Base-by-base conservation (phyloP, 805 yeast species). In the Komagataella kurtzmanii region DNA sequence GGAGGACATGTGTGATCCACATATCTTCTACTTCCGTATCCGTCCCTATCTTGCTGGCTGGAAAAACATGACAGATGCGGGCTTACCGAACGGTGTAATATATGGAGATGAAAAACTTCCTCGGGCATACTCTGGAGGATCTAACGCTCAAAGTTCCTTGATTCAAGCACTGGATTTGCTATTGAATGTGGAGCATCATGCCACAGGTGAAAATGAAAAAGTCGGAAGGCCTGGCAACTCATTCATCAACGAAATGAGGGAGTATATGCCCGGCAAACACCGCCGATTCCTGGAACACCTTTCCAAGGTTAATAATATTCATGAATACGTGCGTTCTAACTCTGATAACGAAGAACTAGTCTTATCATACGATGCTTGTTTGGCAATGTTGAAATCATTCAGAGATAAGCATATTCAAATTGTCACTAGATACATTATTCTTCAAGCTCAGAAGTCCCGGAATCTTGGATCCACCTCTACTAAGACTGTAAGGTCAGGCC, bases 1-100 rank as follows among this genome's bases (percentile, higher is more conserved):
- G 93, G 89, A 86, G 61, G 96, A 90, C 57, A 85, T 85, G 85
- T 88, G 97, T 65, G 96, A 89, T 61, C 97, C 98, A 2, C 95
- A 88, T 62, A 82, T 85, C 3, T 90, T 91, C 64, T 90, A 87
- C 66, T 86, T 77, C 70, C 77, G 91, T 54, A 76, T 90, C 48
- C 75, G 98, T 61, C 97, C 97, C 0, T 90, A 77, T 59, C 70
- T 91, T 56, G 96, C 97, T 0, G 98, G 97, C 2, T 91, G 97
- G 95, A 82, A 81, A 62, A 87, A 87, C 61, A 90, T 91, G 97
- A 79, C 77, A 23, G 88, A 80, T 52, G 89, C 83, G 1, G 97
- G 97, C 0, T 72, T 90, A 53, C 81, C 81, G 12, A 66, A 81
- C 53, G 98, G 97, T 1, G 83, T 90, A 1, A 69, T 73, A 49